Percentiles rank a stretch among this genome's conserved stretches.
These are phyloP conservation scores for Candida glucosophila DNA, from an alignment of 1,139 yeast genomes.

Conservation along the genomic window DNA sequence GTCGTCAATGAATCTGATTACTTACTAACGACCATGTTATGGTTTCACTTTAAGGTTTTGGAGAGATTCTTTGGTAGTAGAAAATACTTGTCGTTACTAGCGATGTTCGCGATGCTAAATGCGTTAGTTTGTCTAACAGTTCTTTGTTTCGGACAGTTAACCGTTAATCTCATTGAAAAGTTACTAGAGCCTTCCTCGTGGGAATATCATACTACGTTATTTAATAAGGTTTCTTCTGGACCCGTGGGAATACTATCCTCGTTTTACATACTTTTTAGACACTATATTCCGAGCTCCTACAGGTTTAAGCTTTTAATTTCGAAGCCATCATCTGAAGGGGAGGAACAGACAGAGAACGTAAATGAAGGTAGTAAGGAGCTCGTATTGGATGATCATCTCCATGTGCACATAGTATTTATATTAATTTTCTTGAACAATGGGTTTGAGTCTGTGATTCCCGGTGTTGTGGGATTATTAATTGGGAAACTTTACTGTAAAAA, in stretches of 20 bases:
- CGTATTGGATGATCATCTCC: slow-evolving; percentile 48
- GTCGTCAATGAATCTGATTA: slow-evolving; percentile 64
- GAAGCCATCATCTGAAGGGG: slow-evolving; percentile 10
- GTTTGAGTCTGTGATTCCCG: slow-evolving; percentile 38
- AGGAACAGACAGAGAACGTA: slow-evolving; percentile 4
- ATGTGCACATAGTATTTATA: slow-evolving; percentile 43
- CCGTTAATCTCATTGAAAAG: slow-evolving; percentile 10
- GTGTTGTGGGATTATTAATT: slow-evolving; percentile 49
- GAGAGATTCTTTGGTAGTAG: slow-evolving; percentile 61
- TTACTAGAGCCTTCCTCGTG: background rate
- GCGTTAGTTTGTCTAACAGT: slow-evolving; percentile 21
- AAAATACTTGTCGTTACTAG: slow-evolving; percentile 38
- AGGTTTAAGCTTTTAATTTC: slow-evolving; percentile 41
- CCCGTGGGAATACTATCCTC: slow-evolving; percentile 58
- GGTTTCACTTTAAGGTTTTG: slow-evolving; percentile 53
- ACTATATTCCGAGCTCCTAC: slow-evolving; percentile 53
- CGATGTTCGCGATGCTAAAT: slow-evolving; percentile 27
- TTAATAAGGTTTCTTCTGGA: slow-evolving; percentile 42
- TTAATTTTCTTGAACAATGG: slow-evolving; percentile 51
- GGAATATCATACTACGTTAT: slow-evolving; percentile 22
- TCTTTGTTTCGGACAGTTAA: slow-evolving; percentile 31
- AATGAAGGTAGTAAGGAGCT: slow-evolving; percentile 10
- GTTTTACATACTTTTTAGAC: slow-evolving; percentile 47
- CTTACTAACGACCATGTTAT: slow-evolving; percentile 38
- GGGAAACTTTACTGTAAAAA: slow-evolving; percentile 50